Percentiles rank a stretch among this genome's conserved stretches.
Conservation (phyloP, 345 rosid genomes). For the Syzygium grande region DNA sequence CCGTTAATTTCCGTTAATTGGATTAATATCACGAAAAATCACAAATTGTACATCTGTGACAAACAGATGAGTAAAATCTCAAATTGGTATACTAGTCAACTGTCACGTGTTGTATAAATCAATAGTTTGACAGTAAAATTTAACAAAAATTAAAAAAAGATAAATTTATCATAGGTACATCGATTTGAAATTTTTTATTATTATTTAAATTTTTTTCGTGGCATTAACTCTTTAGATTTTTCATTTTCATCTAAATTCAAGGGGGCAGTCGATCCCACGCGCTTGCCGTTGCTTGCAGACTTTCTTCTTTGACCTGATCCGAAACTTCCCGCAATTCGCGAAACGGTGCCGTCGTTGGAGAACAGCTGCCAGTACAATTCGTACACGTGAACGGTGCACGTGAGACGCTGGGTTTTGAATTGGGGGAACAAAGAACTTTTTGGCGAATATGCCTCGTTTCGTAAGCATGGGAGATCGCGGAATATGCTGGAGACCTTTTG, state of each 20-base stretch:
- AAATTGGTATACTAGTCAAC: too few species aligned
- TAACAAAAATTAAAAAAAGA: too few species aligned
- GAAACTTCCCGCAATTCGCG: background rate
- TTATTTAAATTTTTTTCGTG: too few species aligned
- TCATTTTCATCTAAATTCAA: too few species aligned
- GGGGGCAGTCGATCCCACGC: background rate
- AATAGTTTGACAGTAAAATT: too few species aligned
- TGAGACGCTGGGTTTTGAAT: background rate
- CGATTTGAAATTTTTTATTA: too few species aligned
- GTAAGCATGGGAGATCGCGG: background rate
- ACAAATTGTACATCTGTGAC: too few species aligned
- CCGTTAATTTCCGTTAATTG: rapidly evolving
- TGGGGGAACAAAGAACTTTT: background rate
- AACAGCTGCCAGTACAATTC: background rate
- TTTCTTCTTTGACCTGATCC: background rate
- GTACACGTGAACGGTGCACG: background rate
- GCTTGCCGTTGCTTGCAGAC: background rate
- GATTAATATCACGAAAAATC: too few species aligned
- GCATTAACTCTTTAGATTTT: too few species aligned
- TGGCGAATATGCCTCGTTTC: background rate
- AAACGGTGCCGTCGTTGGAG: background rate
- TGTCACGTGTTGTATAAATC: too few species aligned
- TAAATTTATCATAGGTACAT: too few species aligned
- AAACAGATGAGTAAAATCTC: too few species aligned
- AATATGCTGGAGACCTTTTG: background rate